These are phyloP conservation scores for Phylloporus rhodoxanthus DNA, from an alignment of 768 basidiomycete species.

Conservation along the genomic window DNA sequence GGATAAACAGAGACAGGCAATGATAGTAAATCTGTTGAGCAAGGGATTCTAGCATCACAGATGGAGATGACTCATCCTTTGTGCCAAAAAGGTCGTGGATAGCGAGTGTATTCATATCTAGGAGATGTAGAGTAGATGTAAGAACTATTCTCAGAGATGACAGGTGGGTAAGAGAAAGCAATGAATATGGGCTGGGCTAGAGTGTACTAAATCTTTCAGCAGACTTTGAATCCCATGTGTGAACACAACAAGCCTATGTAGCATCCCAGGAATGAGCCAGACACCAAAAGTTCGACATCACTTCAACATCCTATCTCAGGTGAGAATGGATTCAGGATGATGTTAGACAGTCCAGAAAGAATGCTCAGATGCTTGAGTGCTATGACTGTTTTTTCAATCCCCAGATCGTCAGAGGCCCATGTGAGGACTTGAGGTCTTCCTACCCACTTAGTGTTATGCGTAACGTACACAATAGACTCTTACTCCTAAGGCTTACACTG, in stretches of 20 bases:
- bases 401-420: conserved; percentile 63
- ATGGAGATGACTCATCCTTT: conserved; percentile 50
- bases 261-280: conserved; percentile 56
- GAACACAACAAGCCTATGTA: conserved; percentile 32
- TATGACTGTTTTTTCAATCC: conserved; percentile 71
- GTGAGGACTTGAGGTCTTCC: conserved; percentile 58
- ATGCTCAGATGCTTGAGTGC: conserved; percentile 53
- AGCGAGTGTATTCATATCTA: conserved; percentile 36
- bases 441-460: too few species aligned
- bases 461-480: too few species aligned
- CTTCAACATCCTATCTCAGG: conserved; percentile 55
- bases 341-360: conserved; percentile 90
- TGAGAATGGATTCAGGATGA: conserved; percentile 81
- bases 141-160: conserved; percentile 27
- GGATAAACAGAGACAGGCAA: conserved; percentile 51
- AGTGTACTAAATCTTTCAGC: conserved; percentile 39
- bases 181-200: conserved; percentile 49
- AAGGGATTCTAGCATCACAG: conserved; percentile 72
- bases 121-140: conserved; percentile 39
- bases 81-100: conserved; percentile 63
- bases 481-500: too few species aligned
- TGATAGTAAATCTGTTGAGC: conserved; percentile 66
- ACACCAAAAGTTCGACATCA: conserved; percentile 70
- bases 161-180: conserved; percentile 11
- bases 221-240: conserved; percentile 38